Base-by-base conservation (phyloP, 345 rosid species). In the Odontarrhena argentea region DNA sequence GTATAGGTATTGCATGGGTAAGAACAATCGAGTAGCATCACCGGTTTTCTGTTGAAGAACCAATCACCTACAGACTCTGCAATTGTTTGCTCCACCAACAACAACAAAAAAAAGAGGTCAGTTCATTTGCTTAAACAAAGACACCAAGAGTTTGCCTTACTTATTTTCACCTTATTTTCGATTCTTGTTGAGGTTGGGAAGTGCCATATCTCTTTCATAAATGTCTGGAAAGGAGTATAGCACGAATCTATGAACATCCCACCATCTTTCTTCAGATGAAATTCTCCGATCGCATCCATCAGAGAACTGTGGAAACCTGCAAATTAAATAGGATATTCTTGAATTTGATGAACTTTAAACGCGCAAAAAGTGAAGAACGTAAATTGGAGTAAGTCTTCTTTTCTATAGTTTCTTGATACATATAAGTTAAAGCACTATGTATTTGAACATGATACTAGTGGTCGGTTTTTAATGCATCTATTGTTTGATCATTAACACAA, bases 181-280 rank as follows among this genome's bases (percentile, higher is more conserved):
- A 90, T 76, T 75, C 81, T 85, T 35, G 91, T 84, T 71, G 98
- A 86, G 68, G 24, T 70, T 40, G 79, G 78, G 25, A 86, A 86
- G 73, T 88, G 91, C 94, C 98, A 93, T 28, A 91, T 84, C 67
- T 74, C 80, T 55, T 81, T 13, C 75, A 55, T 30, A 78, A 69
- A 74, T 63, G 94, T 85, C 71, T 90, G 98, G 79, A 94, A 86
- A 74, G 86, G 96, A 74, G 71, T 54, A 78, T 53, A 93, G 75
- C 98, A 93, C 7, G 98, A 90, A 74, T 90, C 83, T 81, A 90
- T 79, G 79, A 86, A 93, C 81, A 86, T 57, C 9, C 92, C 97
- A 7, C 75, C 81, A 45, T 60, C 80, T 61, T 75, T 64, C 10
- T 38, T 75, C 79, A 81, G 70, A 77, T 74, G 79, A 79, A 83